Base-by-base conservation (phyloP, 2,329 filamentous ascomycete genomes). In the Nigrograna mackinnonii region DNA sequence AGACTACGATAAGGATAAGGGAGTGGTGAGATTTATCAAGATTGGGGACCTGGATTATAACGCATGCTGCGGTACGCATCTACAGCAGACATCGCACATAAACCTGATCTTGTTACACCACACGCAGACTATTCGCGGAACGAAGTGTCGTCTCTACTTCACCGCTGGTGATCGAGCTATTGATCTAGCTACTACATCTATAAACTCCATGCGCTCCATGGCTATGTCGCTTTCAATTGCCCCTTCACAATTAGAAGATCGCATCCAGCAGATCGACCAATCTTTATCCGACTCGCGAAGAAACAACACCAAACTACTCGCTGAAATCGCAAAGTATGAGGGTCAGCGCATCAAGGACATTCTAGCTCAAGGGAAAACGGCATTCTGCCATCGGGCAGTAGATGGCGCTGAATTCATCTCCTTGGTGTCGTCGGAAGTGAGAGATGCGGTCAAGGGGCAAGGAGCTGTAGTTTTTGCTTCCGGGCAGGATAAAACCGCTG, bases 41-140 rank as follows among this genome's bases (percentile, higher is more conserved):
- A 66, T 66, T 16, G 62, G 62, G 0, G 52, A 63, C 20, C 41
- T 66, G 35, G 62, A 66, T 19, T 62, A 60, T 39, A 66, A 66
- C 33, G 58, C 62, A 5, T 66, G 62, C 41, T 66, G 62, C 28
- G 62, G 61, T 4, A 66, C 62, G 12, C 62, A 66, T 47, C 49
- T 66, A 2, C 57, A 62, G 43, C 58, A 63, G 36, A 61, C 62
- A 5, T 49, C 49, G 2, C 62, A 66, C 35, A 61, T 66, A n/a
- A 46, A 49, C 2, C 28, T 64, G 6, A 58, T 66, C 6, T 30
- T 66, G 4, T 43, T 66, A 17, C 62, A 66, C 20, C 61, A 66
- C 28, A 64, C 53, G 12, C 57, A 62, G 26, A 54, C 53, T 4
- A 43, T 64, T 6, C 56, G 62, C 28, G 57, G 56, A 2, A 65